Conservation (phyloP, 208 protist species). For the Leishmania tropica region DNA sequence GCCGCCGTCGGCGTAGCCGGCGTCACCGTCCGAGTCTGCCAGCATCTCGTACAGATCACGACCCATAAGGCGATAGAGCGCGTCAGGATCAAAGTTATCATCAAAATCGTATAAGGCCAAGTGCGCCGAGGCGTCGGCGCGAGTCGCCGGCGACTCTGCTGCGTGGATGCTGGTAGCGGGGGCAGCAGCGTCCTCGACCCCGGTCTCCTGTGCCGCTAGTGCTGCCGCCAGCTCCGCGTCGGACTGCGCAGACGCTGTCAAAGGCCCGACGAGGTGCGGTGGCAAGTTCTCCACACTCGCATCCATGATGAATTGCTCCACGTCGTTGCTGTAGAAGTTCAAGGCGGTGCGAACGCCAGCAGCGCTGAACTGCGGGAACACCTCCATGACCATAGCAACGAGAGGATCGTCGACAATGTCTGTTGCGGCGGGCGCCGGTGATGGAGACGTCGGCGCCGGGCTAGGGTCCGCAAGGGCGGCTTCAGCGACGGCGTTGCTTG, state of each 20-base stretch:
- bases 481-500: neutral
- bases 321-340: conserved; percentile 85
- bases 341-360: conserved; percentile 62
- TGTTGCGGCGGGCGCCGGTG: neutral
- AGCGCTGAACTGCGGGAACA: conserved; percentile 79
- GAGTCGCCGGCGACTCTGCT: neutral
- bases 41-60: conserved; percentile 56
- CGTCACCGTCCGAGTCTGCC: conserved; percentile 49
- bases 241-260: conserved; percentile 28
- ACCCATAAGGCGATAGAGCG: conserved; percentile 45
- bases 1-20: conserved; percentile 22
- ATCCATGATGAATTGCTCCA: conserved; percentile 89
- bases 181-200: neutral
- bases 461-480: neutral
- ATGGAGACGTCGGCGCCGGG: neutral
- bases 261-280: conserved; percentile 67
- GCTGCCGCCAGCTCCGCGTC: conserved; percentile 30
- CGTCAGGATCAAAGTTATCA: conserved; percentile 26
- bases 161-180: neutral
- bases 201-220: conserved; percentile 13
- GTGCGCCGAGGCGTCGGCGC: neutral
- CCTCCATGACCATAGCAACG: conserved; percentile 76
- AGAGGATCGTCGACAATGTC: conserved; percentile 41
- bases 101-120: conserved; percentile 40
- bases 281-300: conserved; percentile 85